Evolutionary conservation across 345 rosid genomes (phyloP).

Genomic region (Eucalyptus cloeziana): DNA sequence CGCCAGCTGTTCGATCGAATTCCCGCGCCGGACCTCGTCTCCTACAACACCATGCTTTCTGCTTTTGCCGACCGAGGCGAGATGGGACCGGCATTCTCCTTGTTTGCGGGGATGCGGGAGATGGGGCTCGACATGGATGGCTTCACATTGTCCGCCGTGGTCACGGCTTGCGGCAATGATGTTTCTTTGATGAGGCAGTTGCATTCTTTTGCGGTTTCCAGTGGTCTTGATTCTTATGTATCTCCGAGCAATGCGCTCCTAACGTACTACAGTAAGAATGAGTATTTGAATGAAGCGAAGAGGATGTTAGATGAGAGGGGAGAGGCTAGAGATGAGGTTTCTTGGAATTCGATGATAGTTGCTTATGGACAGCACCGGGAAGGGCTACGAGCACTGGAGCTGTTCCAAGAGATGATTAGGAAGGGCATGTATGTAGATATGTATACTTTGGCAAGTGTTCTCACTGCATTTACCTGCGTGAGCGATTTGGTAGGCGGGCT

Average conservation of each 20-base stretch:
- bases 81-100: conserved; percentile 17
- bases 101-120: conserved; percentile 51
- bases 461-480: conserved; percentile 58
- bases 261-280: conserved; percentile 52
- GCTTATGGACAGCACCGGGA: conserved; percentile 77
- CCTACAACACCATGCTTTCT: conserved; percentile 74
- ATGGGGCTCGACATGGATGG: conserved; percentile 50
- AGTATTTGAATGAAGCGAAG: conserved; percentile 52
- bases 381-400: conserved; percentile 45
- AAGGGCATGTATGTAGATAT: conserved; percentile 50
- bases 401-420: conserved; percentile 56
- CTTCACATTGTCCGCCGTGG: conserved; percentile 64
- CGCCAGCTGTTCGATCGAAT: conserved; percentile 67
- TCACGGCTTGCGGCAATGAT: conserved; percentile 43
- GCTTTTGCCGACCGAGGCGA: conserved; percentile 56
- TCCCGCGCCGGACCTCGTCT: conserved; percentile 69
- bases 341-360: conserved; percentile 94
- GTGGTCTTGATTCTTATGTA: conserved; percentile 54
- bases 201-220: conserved; percentile 41
- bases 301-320: conserved; percentile 50
- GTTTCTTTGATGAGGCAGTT: conserved; percentile 43
- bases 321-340: conserved; percentile 57
- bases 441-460: conserved; percentile 72
- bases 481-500: conserved; percentile 49
- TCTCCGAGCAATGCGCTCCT: conserved; percentile 70